Evolutionary conservation across 2,329 filamentous ascomycete species (phyloP).

Genomic region (Orbilia oligospora): DNA sequence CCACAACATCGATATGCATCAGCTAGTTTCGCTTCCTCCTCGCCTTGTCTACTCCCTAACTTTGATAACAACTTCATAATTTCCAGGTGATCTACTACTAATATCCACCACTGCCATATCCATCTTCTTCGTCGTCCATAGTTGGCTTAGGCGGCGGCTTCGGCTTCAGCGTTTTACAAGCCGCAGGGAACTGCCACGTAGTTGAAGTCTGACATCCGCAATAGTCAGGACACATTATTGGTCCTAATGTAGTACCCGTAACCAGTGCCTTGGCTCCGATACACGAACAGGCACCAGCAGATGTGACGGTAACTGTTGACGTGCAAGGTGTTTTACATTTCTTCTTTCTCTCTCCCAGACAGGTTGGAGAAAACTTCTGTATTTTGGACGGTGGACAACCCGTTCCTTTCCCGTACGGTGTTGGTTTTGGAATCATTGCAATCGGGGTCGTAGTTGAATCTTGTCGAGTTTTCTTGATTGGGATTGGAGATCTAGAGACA

Average conservation of each 20-base stretch:
- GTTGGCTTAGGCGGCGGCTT: not conserved
- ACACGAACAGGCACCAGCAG: not conserved
- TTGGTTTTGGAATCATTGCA: not conserved
- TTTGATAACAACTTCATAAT: not conserved
- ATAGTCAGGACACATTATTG: not conserved
- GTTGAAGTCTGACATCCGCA: conserved; percentile 17
- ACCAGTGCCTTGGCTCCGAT: conserved; percentile 3
- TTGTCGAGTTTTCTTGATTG: not conserved
- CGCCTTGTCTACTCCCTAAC: not conserved
- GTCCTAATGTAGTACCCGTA: not conserved
- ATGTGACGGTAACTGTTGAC: not conserved
- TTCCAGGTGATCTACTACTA: not conserved
- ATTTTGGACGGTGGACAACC: conserved; percentile 9
- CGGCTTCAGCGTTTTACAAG: not conserved
- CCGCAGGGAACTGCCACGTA: not conserved
- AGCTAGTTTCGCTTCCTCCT: no score
- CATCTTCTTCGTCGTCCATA: not conserved
- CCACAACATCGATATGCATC: no score
- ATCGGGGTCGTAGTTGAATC: not conserved
- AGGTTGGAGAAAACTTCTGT: not conserved
- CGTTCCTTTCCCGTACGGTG: not conserved
- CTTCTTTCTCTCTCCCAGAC: not conserved
- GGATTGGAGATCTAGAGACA: no score
- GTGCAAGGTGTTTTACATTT: conserved; percentile 1
- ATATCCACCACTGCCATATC: not conserved